Conservation (phyloP, 2,329 filamentous ascomycete genomes). For the Mariannaea elegans region DNA sequence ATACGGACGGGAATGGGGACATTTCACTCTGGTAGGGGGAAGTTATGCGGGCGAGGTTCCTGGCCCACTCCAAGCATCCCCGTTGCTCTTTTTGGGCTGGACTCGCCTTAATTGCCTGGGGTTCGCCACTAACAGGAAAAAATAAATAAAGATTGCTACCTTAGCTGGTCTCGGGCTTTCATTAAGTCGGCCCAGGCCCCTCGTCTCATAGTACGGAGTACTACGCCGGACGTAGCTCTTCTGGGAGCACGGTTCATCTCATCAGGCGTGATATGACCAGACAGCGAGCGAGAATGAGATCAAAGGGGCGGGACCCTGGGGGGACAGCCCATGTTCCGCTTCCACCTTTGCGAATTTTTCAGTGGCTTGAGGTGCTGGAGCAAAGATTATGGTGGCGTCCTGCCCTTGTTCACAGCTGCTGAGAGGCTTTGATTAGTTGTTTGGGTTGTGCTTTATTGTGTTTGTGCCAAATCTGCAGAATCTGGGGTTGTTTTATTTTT, state of each 20-base stretch:
- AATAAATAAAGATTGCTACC: not conserved
- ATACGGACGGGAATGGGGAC: slow-evolving; percentile 23
- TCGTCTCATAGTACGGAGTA: not conserved
- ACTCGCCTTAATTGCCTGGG: not conserved
- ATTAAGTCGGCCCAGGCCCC: too few species aligned
- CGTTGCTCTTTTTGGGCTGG: slow-evolving; percentile 5
- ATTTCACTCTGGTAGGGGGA: slow-evolving; percentile 23
- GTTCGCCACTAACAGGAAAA: not conserved
- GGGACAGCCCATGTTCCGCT: too few species aligned
- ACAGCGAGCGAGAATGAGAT: not conserved
- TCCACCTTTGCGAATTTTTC: too few species aligned
- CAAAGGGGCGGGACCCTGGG: not conserved
- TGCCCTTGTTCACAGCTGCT: too few species aligned
- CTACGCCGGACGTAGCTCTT: not conserved
- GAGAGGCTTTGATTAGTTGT: too few species aligned
- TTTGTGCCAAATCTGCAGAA: too few species aligned
- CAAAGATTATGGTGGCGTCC: too few species aligned
- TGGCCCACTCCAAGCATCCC: slow-evolving; percentile 29
- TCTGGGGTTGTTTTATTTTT: too few species aligned
- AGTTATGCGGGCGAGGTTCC: slow-evolving; percentile 19
- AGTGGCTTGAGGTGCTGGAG: too few species aligned
- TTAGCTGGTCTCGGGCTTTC: not conserved
- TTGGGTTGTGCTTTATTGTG: too few species aligned
- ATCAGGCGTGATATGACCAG: not conserved
- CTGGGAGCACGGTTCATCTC: not conserved